Conservation (phyloP, 2,329 filamentous ascomycete species). For the Graphilbum sp. region DNA sequence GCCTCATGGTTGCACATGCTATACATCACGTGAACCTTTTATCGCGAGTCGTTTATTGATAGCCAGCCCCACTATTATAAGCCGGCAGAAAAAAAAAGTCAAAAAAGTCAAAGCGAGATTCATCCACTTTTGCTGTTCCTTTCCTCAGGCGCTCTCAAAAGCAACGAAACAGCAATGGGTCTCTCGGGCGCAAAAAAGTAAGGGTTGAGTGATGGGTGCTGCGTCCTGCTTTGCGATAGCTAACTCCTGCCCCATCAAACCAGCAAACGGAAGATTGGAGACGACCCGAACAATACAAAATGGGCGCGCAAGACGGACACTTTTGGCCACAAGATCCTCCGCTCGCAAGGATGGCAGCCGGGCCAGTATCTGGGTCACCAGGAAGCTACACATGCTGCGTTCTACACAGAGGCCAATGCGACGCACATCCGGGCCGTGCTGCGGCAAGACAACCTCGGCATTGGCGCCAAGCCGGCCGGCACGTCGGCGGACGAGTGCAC, state of each 20-base stretch:
- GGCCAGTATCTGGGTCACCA: conserved; percentile 68
- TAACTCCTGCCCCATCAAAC: neutral
- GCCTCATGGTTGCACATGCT: too few relatives aligned
- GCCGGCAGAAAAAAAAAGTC: too few relatives aligned
- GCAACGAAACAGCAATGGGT: too few relatives aligned
- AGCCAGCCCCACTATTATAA: too few relatives aligned
- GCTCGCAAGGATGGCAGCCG: conserved; percentile 77
- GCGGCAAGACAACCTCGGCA: conserved; percentile 81
- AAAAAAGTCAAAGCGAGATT: too few relatives aligned
- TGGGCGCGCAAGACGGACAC: conserved; percentile 71
- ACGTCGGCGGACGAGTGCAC: conserved; percentile 61
- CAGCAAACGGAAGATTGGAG: conserved; percentile 53
- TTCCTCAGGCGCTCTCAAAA: too few relatives aligned
- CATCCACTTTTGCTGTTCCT: too few relatives aligned
- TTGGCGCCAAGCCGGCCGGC: conserved; percentile 54
- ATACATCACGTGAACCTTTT: too few relatives aligned
- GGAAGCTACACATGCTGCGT: conserved; percentile 55
- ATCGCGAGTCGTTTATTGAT: too few relatives aligned
- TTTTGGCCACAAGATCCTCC: conserved; percentile 83
- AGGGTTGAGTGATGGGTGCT: conserved; percentile 5
- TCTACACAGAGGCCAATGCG: conserved; percentile 65
- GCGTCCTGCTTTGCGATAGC: conserved; percentile 6
- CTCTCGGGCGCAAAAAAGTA: conserved; percentile 54
- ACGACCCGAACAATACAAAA: conserved; percentile 89
- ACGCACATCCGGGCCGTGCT: conserved; percentile 72